These are phyloP conservation scores for Podaxis mareebaensis DNA, from an alignment of 768 basidiomycete genomes.

Conservation along the genomic window DNA sequence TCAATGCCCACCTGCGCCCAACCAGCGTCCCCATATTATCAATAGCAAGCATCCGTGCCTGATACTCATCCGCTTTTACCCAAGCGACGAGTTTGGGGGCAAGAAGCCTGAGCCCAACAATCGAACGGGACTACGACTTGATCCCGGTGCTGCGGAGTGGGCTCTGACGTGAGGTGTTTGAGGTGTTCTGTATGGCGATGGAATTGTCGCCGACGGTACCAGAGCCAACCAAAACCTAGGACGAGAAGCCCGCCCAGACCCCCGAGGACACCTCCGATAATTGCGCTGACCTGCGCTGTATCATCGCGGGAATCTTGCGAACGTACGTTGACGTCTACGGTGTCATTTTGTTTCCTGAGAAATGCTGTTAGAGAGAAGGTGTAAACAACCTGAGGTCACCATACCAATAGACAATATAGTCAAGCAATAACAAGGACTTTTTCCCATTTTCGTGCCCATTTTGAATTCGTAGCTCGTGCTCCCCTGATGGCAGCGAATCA, in stretches of 20 bases:
- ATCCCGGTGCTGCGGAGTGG: too few relatives aligned
- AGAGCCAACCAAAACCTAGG: not conserved
- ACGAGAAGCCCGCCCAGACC: not conserved
- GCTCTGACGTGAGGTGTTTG: too few relatives aligned
- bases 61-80: too few relatives aligned
- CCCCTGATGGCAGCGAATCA: constrained; percentile 25
- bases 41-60: too few relatives aligned
- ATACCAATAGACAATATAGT: constrained; percentile 43
- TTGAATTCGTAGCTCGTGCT: constrained; percentile 33
- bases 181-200: not conserved
- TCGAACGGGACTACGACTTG: too few relatives aligned
- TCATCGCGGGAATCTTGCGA: not conserved
- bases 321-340: too few relatives aligned
- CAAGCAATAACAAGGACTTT: constrained; percentile 34
- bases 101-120: too few relatives aligned
- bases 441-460: constrained; percentile 31
- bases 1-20: too few relatives aligned
- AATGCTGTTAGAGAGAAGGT: not conserved
- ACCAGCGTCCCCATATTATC: too few relatives aligned
- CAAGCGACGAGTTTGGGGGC: too few relatives aligned
- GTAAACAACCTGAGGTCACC: not conserved
- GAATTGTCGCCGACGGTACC: not conserved
- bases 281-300: not conserved
- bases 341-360: too few relatives aligned
- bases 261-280: constrained; percentile 11